Evolutionary conservation across 495 filamentous ascomycete genomes (phyloP).

Genomic region (Trichodelitschia bisporula): DNA sequence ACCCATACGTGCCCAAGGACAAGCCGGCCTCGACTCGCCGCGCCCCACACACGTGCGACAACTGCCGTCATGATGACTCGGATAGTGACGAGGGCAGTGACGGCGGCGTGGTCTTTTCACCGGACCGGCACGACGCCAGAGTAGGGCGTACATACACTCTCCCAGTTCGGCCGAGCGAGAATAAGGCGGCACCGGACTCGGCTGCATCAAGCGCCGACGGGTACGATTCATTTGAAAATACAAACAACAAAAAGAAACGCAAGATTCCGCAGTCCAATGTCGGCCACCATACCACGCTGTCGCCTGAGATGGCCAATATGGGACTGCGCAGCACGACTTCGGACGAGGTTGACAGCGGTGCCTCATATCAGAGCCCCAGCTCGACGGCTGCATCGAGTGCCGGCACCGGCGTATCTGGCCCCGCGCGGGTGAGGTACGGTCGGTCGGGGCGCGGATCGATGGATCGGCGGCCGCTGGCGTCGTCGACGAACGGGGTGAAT

Average conservation of each 20-base stretch:
- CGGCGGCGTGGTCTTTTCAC: neutral
- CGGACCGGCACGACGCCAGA: neutral
- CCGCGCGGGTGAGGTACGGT: constrained; percentile 62
- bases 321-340: constrained; percentile 20
- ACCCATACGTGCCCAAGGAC: constrained; percentile 25
- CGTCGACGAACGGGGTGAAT: constrained; percentile 27
- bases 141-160: no score
- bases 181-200: constrained; percentile 15
- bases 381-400: constrained; percentile 2
- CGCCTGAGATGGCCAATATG: constrained; percentile 36
- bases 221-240: constrained; percentile 95
- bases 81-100: constrained; percentile 15
- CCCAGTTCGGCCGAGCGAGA: no score
- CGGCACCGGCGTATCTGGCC: constrained; percentile 43
- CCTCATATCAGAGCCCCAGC: no score
- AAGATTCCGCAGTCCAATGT: constrained; percentile 84
- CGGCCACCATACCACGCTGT: constrained; percentile 35
- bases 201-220: constrained; percentile 37
- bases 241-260: constrained; percentile 97
- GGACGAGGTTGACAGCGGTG: no score
- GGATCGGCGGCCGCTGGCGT: constrained; percentile 41
- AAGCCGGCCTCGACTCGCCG: neutral
- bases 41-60: neutral
- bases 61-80: constrained; percentile 9
- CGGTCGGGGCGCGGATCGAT: constrained; percentile 19